These are phyloP conservation scores for Fusarium sp. DNA, from an alignment of 2,329 filamentous ascomycete genomes.

Conservation along the genomic window DNA sequence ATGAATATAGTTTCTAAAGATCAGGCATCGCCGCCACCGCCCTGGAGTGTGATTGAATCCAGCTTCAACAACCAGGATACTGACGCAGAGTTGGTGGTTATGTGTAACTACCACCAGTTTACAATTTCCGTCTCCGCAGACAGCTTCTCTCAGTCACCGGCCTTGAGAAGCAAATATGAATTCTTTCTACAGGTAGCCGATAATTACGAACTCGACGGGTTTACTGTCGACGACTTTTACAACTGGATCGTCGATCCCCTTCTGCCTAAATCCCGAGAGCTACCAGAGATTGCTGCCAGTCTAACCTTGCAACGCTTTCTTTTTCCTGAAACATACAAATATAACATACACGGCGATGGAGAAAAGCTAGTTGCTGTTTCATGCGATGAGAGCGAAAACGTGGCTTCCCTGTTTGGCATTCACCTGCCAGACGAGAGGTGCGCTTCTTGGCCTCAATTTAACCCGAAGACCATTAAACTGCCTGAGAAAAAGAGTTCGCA, in stretches of 20 bases:
- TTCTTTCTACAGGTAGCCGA: not conserved
- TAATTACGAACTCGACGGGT: not conserved
- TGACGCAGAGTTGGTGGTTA: not conserved
- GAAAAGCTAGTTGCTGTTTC: fast-evolving
- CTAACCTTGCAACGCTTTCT: not conserved
- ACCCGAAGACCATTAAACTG: fast-evolving
- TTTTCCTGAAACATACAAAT: not conserved
- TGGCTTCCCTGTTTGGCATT: fast-evolving
- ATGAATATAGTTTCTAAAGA: not conserved
- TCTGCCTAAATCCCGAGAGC: fast-evolving
- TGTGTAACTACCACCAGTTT: not conserved
- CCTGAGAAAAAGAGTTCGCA: fast-evolving
- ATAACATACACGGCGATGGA: not conserved
- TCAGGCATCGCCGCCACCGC: fast-evolving
- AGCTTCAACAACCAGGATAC: not conserved
- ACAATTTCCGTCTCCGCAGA: not conserved
- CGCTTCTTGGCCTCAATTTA: not conserved
- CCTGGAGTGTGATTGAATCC: not conserved
- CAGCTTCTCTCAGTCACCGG: not conserved
- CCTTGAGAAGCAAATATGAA: not conserved
- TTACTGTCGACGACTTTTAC: not conserved
- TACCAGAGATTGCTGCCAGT: not conserved
- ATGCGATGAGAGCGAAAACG: fast-evolving
- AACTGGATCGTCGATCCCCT: not conserved
- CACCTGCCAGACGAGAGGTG: not conserved